Evolutionary conservation across 768 basidiomycete species (phyloP).

Genomic region (Panus rudis): DNA sequence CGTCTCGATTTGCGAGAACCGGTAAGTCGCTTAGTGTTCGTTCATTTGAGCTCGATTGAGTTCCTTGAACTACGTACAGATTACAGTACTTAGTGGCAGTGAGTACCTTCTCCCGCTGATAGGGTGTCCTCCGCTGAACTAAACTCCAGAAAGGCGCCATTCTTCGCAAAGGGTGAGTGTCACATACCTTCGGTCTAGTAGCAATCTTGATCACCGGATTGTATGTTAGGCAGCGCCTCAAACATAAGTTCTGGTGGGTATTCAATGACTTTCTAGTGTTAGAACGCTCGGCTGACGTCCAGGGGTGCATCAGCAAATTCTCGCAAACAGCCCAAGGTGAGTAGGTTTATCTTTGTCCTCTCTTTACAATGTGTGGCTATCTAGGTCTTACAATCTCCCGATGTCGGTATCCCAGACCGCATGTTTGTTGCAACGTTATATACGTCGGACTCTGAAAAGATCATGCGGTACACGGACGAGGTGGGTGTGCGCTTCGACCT

Average conservation of each 20-base stretch:
- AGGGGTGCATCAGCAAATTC: conserved; percentile 49
- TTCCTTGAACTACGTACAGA: conserved; percentile 30
- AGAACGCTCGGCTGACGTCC: conserved; percentile 3
- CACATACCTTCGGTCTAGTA: conserved; percentile 4
- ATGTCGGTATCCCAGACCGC: conserved; percentile 42
- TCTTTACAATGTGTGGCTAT: neutral
- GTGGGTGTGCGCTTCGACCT: conserved; percentile 21
- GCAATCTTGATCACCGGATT: conserved; percentile 20
- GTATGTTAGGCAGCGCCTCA: conserved; percentile 62
- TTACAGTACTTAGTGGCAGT: conserved; percentile 75
- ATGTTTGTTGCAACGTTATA: conserved; percentile 78
- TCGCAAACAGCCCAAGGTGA: conserved; percentile 49
- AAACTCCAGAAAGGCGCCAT: conserved; percentile 61
- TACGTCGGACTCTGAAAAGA: conserved; percentile 66
- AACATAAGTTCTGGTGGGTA: conserved; percentile 75
- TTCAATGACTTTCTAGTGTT: neutral
- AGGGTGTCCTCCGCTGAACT: too few relatives aligned
- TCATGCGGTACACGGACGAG: conserved; percentile 83
- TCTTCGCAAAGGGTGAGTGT: conserved; percentile 69
- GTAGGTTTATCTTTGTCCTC: conserved; percentile 16
- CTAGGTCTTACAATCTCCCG: conserved; percentile 1
- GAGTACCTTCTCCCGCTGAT: neutral
- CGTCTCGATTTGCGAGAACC: conserved; percentile 76
- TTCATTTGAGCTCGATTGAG: conserved; percentile 1
- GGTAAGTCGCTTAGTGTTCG: conserved; percentile 36